Base-by-base conservation (phyloP, 179 eudicot species). In the Beta corolliflora region DNA sequence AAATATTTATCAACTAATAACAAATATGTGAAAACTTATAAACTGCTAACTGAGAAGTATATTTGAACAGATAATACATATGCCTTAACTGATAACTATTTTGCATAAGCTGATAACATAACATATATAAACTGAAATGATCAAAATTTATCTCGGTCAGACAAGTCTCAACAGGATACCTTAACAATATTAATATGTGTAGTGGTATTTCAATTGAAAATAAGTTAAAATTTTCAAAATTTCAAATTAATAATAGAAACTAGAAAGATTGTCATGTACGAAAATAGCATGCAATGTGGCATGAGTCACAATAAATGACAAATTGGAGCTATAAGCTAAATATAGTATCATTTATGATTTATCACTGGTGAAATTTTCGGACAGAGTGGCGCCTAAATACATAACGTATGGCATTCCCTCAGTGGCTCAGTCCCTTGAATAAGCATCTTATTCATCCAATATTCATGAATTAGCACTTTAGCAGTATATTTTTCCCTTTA, bases 221-320 rank as follows among this genome's bases (percentile, higher is more conserved):
- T 48, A 7, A 60, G 12, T 19, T 19, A 60, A n/a, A 60, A 7
- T 3, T 11, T 29, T 65, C 15, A 63, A 63, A 21, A 23, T 25
- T 53, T 50, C 5, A 72, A 23, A 25, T 25, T 25, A 25, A 25
- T 25, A 25, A 25, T 6, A 21, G 59, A 48, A 46, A 36, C 19
- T n/a, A 8, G n/a, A 46, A 25, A 45, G 23, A 63, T 36, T 36
- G 41, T 2, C 41, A 36, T 61, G 11, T 36, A 36, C 41, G 5
- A 18, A 72, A 25, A 72, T 12, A 18, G n/a, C 60, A 72, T 48
- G 60, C 76, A 72, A 52, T 53, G n/a, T 21, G 59, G n/a, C 44
- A 72, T 72, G 60, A 52, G 25, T 13, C 3, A 52, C 76, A 72
- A 72, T 72, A 53, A 72, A 72, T 72, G 76, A 25, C 60, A 72